Conservation (phyloP, 495 filamentous ascomycete genomes). For the Annulohypoxylon moriforme region DNA sequence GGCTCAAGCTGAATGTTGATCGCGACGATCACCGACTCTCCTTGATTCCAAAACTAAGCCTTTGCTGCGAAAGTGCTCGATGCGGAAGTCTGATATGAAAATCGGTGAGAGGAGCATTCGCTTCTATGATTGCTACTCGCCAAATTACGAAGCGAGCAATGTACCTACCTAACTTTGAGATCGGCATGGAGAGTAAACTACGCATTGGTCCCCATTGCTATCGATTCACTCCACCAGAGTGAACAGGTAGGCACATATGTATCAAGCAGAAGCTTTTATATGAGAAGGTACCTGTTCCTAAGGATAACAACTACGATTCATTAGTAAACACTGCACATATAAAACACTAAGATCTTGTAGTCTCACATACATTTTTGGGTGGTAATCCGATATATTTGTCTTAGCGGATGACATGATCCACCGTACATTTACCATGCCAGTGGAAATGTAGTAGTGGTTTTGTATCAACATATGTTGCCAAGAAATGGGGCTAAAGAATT, state of each 20-base stretch:
- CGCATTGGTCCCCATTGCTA: not conserved
- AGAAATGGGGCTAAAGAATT: not conserved
- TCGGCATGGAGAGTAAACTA: not conserved
- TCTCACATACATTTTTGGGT: not conserved
- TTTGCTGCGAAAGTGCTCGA: not conserved
- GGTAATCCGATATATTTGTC: not conserved
- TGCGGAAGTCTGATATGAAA: not conserved
- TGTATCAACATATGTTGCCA: not conserved
- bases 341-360: not conserved
- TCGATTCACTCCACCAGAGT: not conserved
- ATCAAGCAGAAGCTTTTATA: not conserved
- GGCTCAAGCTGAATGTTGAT: conserved; percentile 1
- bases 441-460: not conserved
- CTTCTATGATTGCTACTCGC: not conserved
- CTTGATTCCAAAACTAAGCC: not conserved
- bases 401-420: not conserved
- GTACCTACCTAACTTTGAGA: not conserved
- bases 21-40: not conserved
- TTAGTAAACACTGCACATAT: not conserved
- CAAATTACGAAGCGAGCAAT: not conserved
- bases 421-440: not conserved
- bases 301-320: not conserved
- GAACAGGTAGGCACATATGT: not conserved
- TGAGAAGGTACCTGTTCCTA: not conserved
- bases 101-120: not conserved